Evolutionary conservation across 805 yeast species (phyloP).

Genomic region (Ogataea haglerorum): DNA sequence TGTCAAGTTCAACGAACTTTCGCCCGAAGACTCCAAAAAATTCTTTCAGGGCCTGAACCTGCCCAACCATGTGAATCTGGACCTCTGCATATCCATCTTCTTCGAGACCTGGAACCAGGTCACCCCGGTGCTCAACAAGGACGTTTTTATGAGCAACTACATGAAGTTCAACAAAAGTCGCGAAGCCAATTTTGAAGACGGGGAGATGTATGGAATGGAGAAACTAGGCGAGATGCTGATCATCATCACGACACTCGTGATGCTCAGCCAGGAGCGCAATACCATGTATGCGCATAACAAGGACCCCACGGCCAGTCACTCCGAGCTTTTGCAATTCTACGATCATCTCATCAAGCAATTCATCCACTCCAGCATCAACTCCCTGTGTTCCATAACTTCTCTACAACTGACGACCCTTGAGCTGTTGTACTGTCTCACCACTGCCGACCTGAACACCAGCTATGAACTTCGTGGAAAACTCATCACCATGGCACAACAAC

Average conservation of each 20-base stretch:
- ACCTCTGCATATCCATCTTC: constrained; percentile 61
- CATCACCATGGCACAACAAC: constrained; percentile 79
- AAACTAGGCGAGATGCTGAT: constrained; percentile 54
- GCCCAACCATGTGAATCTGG: constrained; percentile 58
- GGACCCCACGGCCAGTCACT: constrained; percentile 20
- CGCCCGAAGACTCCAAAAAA: constrained; percentile 39
- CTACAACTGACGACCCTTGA: constrained; percentile 69
- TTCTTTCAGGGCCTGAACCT: constrained; percentile 44
- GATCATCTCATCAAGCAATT: constrained; percentile 62
- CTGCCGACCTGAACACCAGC: constrained; percentile 70
- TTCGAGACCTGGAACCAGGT: constrained; percentile 77
- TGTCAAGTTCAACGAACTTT: constrained; percentile 37
- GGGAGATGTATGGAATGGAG: constrained; percentile 43
- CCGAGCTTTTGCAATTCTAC: constrained; percentile 45
- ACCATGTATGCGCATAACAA: constrained; percentile 15
- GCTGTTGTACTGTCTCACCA: constrained; percentile 64
- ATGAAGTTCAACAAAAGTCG: constrained; percentile 42
- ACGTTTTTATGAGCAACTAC: constrained; percentile 63
- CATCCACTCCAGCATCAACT: constrained; percentile 56
- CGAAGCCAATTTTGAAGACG: constrained; percentile 41
- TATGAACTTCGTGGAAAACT: constrained; percentile 75
- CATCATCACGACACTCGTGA: constrained; percentile 49
- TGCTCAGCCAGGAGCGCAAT: constrained; percentile 37
- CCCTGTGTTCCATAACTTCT: constrained; percentile 61
- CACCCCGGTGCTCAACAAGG: constrained; percentile 67